Base-by-base conservation (phyloP, 2,329 filamentous ascomycete species). In the Cladosporium sp. region DNA sequence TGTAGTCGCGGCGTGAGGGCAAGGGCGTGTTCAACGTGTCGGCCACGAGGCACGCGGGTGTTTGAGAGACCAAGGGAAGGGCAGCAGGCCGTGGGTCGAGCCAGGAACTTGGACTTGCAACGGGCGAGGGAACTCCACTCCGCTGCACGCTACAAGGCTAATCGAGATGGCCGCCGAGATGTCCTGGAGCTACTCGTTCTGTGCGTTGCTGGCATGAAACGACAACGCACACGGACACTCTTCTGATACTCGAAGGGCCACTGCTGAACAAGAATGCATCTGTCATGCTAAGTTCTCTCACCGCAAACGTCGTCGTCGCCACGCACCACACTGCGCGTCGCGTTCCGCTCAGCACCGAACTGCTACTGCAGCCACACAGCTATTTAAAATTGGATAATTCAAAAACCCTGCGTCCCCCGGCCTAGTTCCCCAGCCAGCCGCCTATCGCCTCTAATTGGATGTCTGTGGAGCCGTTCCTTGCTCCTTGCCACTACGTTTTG, bases 321-420 rank as follows among this genome's bases (percentile, higher is more conserved):
- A 12, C 17, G 20, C 22, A 45, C 20, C 17, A 15, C 22, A 45
- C 20, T 25, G 25, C 42, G 42, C 42, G 24, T 45, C 40, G 22
- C 12, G 19, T 24, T 15, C 42, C 9, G 12, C 22, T 45, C 42
- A n/a, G 17, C 42, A n/a, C 42, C 40, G 20, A 24, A 17, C 42
- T 45, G 28, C 42, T 45, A 45, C 42, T 45, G 42, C 42, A 45
- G 42, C 42, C 42, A 45, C 42, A 45, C 42, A 22, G 25, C 37
- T 45, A n/a, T 24, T 45, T 45, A 24, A 52, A 39, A 52, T 52
- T 52, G 49, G 36, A 24, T 24, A 39, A 52, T 40, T 52, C 36
- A 22, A 42, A 9, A 42, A 40, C 49, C 49, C 49, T 52, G 47
- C 47, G 4, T 22, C 22, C 47, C 47, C 47, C 47, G 49, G 49